phyloP scores from a whole-genome alignment of 176 grass and related monocot genomes.

The Rhipidocladum racemiflorum region DNA sequence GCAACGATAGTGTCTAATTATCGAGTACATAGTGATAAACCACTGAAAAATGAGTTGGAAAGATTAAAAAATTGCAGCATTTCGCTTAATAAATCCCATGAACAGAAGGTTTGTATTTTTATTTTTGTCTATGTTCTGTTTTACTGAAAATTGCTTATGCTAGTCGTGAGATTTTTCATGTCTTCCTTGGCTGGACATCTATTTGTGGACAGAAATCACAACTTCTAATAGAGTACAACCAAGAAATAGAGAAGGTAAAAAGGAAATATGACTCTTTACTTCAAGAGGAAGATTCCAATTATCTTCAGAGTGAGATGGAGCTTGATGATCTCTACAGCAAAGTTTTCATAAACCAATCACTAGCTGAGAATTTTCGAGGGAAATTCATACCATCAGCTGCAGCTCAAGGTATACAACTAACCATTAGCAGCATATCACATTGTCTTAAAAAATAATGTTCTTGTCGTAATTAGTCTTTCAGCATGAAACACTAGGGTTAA shows the following conservation, averaged over 20 bases:
- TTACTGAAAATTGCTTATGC: background rate
- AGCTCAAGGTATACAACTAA: conserved; percentile 36
- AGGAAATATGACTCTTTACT: conserved; percentile 53
- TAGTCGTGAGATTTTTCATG: background rate
- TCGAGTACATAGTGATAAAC: conserved; percentile 33
- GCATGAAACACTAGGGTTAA: background rate
- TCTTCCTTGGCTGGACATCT: conserved; percentile 10
- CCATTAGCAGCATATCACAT: background rate
- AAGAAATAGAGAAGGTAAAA: conserved; percentile 60
- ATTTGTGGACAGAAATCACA: conserved; percentile 53
- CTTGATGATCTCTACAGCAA: conserved; percentile 47
- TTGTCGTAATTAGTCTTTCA: background rate
- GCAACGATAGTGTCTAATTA: conserved; percentile 13
- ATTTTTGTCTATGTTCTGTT: background rate
- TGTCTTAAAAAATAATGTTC: conserved; percentile 25
- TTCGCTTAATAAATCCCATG: conserved; percentile 34
- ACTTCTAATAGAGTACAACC: conserved; percentile 41
- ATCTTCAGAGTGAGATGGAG: conserved; percentile 4
- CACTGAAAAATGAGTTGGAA: conserved; percentile 58
- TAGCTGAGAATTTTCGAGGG: conserved; percentile 56
- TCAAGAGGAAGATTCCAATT: conserved; percentile 41
- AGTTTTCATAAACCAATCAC: conserved; percentile 46
- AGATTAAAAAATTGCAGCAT: conserved; percentile 19
- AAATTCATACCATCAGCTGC: conserved; percentile 26
- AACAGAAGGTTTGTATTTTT: conserved; percentile 49